Base-by-base conservation (phyloP, 176 grass and related monocot species). In the Puccinellia tenuiflora region DNA sequence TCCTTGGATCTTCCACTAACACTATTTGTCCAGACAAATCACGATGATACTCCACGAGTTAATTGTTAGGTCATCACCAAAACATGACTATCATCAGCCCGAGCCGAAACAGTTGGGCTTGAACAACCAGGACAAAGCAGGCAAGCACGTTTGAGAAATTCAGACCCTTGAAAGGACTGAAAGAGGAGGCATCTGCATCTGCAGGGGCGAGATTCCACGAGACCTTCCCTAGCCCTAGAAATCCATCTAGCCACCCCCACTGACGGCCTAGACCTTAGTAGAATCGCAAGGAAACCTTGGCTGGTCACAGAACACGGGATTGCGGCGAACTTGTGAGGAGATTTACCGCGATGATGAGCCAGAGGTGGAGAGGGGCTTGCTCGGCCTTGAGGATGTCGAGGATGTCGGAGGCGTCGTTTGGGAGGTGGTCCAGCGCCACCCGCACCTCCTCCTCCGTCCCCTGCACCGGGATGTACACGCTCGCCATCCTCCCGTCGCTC, bases 341-440 rank as follows among this genome's bases (percentile, higher is more conserved):
- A 59, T 87, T 6, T 84, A 98, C 95, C 51, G 95, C 95, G 51
- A 98, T 98, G 74, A 95, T 88, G 18, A 98, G 92, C 95, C 95
- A 98, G 75, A 98, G 92, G 51, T 93, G 73, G 52, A 98, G 92
- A 38, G 95, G 95, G 25, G 95, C 95, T 67, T 98, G 95, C 79
- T 98, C 95, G 35, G 95, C 95, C 86, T 93, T 98, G 65, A 98
- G 95, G 57, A 98, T 98, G 87, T 98, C 95, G 67, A 98, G 85
- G 82, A 98, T 98, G 72, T 98, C 95, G 53, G 86, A 87, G 5
- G 95, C 95, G 68, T 98, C 95, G 16, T 81, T 60, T 16, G 95
- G 95, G 17, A 98, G 89, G 64, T 93, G 88, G 84, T 98, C 95
- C 69, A 98, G 67, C 72, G 90, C 90, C 79, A 98, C 92, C 50